Percentiles rank a stretch among this genome's conserved stretches.
These are phyloP conservation scores for Phascolomyces articulosus DNA, from an alignment of 371 early-diverging fungal genomes.

Conservation along the genomic window DNA sequence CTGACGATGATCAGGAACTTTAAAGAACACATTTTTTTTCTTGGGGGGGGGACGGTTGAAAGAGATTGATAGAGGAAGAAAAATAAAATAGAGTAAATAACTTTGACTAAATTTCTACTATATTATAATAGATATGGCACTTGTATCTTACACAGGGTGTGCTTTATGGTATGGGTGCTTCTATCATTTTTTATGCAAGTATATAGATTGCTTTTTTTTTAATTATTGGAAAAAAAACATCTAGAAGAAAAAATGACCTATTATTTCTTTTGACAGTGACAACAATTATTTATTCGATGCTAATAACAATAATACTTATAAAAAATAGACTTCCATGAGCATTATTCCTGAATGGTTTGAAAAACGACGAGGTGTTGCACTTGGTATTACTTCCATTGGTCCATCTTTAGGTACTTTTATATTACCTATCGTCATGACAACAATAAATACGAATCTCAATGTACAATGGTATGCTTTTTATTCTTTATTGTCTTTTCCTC, in stretches of 20 bases:
- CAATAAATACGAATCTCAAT: conserved; percentile 52
- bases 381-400: conserved; percentile 74
- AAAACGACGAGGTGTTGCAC: conserved; percentile 62
- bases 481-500: too few relatives aligned
- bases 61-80: too few relatives aligned
- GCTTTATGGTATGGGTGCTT: conserved; percentile 59
- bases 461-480: conserved; percentile 53
- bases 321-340: conserved; percentile 26
- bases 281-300: too few relatives aligned
- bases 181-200: conserved; percentile 38
- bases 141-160: conserved; percentile 67
- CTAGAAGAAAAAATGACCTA: neutral
- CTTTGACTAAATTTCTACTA: neutral
- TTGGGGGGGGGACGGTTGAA: too few relatives aligned
- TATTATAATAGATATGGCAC: conserved; percentile 49
- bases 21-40: too few relatives aligned
- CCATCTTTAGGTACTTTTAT: conserved; percentile 73
- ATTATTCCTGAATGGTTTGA: conserved; percentile 73
- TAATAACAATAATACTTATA: too few relatives aligned
- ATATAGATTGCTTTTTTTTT: too few relatives aligned
- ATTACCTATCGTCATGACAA: conserved; percentile 58
- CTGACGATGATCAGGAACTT: too few relatives aligned
- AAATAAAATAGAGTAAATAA: too few relatives aligned
- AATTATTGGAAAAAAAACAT: too few relatives aligned
- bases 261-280: too few relatives aligned